Percentiles rank a stretch among this genome's conserved stretches.
These are phyloP conservation scores for Candida orba DNA, from an alignment of 805 yeast species.

Conservation along the genomic window DNA sequence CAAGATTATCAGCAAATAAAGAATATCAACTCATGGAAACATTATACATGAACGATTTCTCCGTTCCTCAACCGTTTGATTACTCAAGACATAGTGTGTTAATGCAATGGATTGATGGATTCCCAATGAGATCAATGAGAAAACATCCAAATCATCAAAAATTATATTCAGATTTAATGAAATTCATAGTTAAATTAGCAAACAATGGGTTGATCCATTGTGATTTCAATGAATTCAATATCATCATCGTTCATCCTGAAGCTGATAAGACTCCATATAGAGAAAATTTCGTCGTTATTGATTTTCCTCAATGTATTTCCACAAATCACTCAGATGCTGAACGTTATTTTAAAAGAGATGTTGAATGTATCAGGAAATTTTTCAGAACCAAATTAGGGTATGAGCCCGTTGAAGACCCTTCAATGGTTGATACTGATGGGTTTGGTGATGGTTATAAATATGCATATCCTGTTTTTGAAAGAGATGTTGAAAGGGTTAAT, in stretches of 20 bases:
- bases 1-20: constrained; percentile 84
- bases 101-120: constrained; percentile 89
- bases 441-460: constrained; percentile 73
- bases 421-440: constrained; percentile 74
- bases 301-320: constrained; percentile 97
- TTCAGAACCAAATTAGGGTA: constrained; percentile 75
- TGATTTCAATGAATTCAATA: constrained; percentile 95
- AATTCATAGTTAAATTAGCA: constrained; percentile 74
- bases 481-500: constrained; percentile 65
- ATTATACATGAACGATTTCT: constrained; percentile 65
- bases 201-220: constrained; percentile 91
- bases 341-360: constrained; percentile 84
- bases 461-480: constrained; percentile 69
- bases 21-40: constrained; percentile 86
- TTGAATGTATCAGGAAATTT: constrained; percentile 79
- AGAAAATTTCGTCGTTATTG: constrained; percentile 81
- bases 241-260: constrained; percentile 67
- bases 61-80: constrained; percentile 86
- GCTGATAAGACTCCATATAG: constrained; percentile 40
- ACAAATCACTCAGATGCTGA: constrained; percentile 87
- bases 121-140: constrained; percentile 77
- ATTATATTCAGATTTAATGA: constrained; percentile 81
- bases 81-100: constrained; percentile 85
- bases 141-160: constrained; percentile 62
- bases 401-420: constrained; percentile 55